Evolutionary conservation across 257 asterid species (phyloP).

Genomic region (Salvia miltiorrhiza): DNA sequence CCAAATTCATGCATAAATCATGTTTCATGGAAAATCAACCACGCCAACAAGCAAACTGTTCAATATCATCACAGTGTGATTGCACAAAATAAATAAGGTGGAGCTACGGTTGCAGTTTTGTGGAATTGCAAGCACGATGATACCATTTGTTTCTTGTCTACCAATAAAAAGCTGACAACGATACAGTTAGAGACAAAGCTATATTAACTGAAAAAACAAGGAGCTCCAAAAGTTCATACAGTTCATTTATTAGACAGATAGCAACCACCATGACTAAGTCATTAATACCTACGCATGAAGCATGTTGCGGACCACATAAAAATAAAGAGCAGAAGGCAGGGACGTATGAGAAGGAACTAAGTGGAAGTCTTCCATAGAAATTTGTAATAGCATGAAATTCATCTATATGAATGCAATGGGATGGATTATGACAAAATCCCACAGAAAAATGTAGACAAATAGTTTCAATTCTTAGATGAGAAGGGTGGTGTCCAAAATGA

Average conservation of each 20-base stretch:
- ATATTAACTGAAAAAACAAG: not conserved
- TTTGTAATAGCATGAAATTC: not conserved
- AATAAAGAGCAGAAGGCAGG: not conserved
- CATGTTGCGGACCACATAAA: not conserved
- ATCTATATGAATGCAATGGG: not conserved
- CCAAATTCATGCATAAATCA: too few species aligned
- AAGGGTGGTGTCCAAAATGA: not conserved
- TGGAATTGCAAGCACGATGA: not conserved
- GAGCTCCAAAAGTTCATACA: not conserved
- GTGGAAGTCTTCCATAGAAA: not conserved
- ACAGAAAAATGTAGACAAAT: not conserved
- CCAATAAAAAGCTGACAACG: not conserved
- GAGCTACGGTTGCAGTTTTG: not conserved
- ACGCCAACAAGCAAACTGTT: not conserved
- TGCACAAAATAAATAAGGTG: not conserved
- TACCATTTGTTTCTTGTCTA: not conserved
- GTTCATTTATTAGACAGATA: not conserved
- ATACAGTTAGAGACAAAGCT: not conserved
- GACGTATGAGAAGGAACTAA: not conserved
- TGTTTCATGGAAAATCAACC: not conserved
- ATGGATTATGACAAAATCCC: not conserved
- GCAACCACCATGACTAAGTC: not conserved
- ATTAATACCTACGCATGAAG: not conserved
- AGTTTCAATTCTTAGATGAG: not conserved
- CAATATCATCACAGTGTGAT: not conserved